Percentiles rank a stretch among this genome's conserved stretches.
Evolutionary conservation across 1,284 basidiomycete genomes (phyloP).

Genomic region (Cryptococcus jaspeensis): DNA sequence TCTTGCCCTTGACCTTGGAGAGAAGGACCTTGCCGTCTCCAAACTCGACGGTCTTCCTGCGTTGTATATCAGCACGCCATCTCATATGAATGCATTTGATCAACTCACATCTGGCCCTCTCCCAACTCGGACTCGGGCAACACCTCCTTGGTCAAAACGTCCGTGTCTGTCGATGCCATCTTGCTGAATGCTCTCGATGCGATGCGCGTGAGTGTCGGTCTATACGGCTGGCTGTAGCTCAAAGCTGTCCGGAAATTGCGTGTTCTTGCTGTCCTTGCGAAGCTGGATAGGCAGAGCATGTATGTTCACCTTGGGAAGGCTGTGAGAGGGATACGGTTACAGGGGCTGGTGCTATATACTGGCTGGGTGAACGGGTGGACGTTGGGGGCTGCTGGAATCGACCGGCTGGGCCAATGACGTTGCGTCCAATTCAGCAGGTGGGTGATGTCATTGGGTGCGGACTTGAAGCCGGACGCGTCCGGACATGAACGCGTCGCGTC

Average conservation of each 20-base stretch:
- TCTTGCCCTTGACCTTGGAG: conserved; percentile 69
- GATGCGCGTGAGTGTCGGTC: neutral
- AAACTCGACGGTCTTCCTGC: conserved; percentile 67
- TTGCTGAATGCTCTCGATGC: conserved; percentile 1
- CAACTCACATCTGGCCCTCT: conserved; percentile 70
- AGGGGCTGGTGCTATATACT: neutral
- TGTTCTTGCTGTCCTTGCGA: neutral
- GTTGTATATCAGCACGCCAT: neutral
- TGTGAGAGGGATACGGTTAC: neutral
- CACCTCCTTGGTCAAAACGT: conserved; percentile 28
- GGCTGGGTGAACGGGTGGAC: neutral
- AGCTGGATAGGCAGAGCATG: conserved; percentile 1
- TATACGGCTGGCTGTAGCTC: neutral
- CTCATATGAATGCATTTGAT: neutral
- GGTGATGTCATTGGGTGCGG: too few species aligned
- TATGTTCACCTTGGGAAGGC: neutral
- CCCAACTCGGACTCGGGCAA: conserved; percentile 58
- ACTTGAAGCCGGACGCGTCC: too few species aligned
- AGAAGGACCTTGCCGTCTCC: conserved; percentile 74
- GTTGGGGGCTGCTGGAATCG: neutral
- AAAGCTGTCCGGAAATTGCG: neutral
- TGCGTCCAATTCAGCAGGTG: neutral
- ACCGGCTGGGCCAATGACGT: conserved; percentile 9
- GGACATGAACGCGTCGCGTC: too few species aligned
- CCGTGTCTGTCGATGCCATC: conserved; percentile 11